Evolutionary conservation across 2,329 filamentous ascomycete genomes (phyloP).

Genomic region (Neofusicoccum sp.): DNA sequence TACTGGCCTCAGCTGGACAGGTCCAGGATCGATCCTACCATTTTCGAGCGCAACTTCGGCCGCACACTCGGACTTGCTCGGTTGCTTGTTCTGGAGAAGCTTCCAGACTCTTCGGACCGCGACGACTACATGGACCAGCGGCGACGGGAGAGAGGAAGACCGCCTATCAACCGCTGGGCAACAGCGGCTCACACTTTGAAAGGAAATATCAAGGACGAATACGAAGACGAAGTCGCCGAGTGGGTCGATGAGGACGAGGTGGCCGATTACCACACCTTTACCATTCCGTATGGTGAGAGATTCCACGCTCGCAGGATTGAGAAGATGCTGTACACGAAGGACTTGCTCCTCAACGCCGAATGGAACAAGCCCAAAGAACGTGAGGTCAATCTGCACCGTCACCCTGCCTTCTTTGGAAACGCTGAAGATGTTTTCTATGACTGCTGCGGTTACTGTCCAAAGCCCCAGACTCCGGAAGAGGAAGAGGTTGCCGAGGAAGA

Average conservation of each 20-base stretch:
- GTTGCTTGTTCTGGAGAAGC: constrained; percentile 75
- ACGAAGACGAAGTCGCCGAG: constrained; percentile 81
- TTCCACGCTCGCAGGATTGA: constrained; percentile 70
- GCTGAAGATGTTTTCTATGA: constrained; percentile 75
- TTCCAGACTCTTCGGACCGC: constrained; percentile 69
- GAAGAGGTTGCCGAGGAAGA: constrained; percentile 72
- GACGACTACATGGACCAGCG: constrained; percentile 72
- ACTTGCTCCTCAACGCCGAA: constrained; percentile 78
- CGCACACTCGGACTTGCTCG: constrained; percentile 77
- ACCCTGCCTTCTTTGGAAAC: constrained; percentile 82
- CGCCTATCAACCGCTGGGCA: constrained; percentile 50
- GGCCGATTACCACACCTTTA: constrained; percentile 72
- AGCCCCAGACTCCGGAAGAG: constrained; percentile 70
- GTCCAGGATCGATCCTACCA: constrained; percentile 78
- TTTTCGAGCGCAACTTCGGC: constrained; percentile 79
- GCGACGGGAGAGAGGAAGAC: constrained; percentile 71
- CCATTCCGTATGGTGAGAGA: constrained; percentile 65
- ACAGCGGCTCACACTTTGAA: constrained; percentile 48
- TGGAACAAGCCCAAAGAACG: constrained; percentile 80
- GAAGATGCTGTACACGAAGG: constrained; percentile 78
- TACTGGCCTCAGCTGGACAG: constrained; percentile 77
- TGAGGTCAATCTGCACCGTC: constrained; percentile 77
- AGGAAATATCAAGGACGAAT: constrained; percentile 75
- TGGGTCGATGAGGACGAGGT: constrained; percentile 79
- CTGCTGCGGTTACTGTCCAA: constrained; percentile 79